Base-by-base conservation (phyloP, 345 rosid genomes). In the Ailanthus altissimus region DNA sequence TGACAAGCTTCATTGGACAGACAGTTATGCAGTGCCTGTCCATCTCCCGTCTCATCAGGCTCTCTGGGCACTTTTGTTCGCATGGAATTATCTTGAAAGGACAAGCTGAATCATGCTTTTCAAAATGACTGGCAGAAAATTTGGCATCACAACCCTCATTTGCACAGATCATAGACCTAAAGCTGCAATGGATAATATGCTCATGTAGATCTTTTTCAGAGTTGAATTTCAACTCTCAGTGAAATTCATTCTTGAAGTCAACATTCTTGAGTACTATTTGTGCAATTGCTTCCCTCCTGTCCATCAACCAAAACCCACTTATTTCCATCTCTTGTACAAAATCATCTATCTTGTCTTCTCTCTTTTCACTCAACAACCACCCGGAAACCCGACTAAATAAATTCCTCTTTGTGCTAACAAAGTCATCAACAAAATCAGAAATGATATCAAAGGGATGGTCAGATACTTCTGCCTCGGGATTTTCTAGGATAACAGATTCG, bases 321-420 rank as follows among this genome's bases (percentile, higher is more conserved):
- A 84, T 71, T 81, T 93, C 97, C 97, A 95, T 89, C 79, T 92
- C 98, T 64, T 95, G 98, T 16, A 83, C 86, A 9, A 93, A 88
- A 75, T 95, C 99, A 81, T 95, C 99, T 0, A 93, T 86, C 69
- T 85, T 89, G 75, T 95, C 99, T 78, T 95, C 99, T 72, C 98
- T 88, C 76, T 83, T 87, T 32, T 95, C 99, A 46, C 94, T 95
- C 46, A 90, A 87, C 72, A 95, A 63, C 99, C 97, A 91, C 47
- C 92, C 94, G 0, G 98, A 92, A 66, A 95, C 95, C 78, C 94
- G 85, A 76, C 98, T 87, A 51, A 92, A 86, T 4, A 89, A 79
- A 70, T 92, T 95, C 83, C 94, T 82, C 86, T 90, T 92, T 21
- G 87, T 79, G 65, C 89, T 83, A 0, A 93, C 91, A 54, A 90